Evolutionary conservation across 352 stramenopile species (phyloP).

Genomic region (Globisporangium perplexum): DNA sequence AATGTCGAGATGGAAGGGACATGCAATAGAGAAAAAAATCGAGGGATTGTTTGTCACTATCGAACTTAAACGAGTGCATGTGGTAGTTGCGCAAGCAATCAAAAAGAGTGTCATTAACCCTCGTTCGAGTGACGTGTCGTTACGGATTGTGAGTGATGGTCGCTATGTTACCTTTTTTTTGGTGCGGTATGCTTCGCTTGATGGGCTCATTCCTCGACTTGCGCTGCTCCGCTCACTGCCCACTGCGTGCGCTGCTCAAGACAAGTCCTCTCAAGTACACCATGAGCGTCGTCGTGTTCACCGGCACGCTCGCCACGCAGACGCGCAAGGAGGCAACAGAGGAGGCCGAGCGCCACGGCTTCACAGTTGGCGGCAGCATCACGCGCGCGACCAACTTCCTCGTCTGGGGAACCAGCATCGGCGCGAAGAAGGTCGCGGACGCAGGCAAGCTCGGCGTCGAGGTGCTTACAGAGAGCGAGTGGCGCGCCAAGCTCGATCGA

Average conservation of each 20-base stretch:
- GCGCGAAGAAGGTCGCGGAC: conserved; percentile 44
- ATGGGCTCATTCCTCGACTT: neutral
- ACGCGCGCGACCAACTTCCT: conserved; percentile 38
- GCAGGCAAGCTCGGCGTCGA: conserved; percentile 28
- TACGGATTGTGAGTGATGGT: too few relatives aligned
- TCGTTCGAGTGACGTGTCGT: too few relatives aligned
- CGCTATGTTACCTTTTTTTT: too few relatives aligned
- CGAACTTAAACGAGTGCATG: too few relatives aligned
- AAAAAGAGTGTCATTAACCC: too few relatives aligned
- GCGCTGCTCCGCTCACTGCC: neutral
- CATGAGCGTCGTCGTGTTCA: conserved; percentile 1
- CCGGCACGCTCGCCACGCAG: conserved; percentile 12
- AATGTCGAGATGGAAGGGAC: too few relatives aligned
- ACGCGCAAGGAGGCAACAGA: conserved; percentile 29
- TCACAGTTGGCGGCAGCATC: conserved; percentile 26
- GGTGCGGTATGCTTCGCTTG: too few relatives aligned
- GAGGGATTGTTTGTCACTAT: neutral
- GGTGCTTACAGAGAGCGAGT: conserved; percentile 34
- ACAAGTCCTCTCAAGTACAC: neutral
- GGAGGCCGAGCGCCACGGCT: conserved; percentile 31
- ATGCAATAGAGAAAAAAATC: neutral
- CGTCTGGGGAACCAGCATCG: conserved; percentile 44
- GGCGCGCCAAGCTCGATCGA: conserved; percentile 20
- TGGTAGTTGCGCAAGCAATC: too few relatives aligned
- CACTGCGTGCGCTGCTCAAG: too few relatives aligned